Percentiles rank a stretch among this genome's conserved stretches.
Evolutionary conservation across 148 eudicot genomes (phyloP).

Genomic region (Rhododendron ferrugineum): DNA sequence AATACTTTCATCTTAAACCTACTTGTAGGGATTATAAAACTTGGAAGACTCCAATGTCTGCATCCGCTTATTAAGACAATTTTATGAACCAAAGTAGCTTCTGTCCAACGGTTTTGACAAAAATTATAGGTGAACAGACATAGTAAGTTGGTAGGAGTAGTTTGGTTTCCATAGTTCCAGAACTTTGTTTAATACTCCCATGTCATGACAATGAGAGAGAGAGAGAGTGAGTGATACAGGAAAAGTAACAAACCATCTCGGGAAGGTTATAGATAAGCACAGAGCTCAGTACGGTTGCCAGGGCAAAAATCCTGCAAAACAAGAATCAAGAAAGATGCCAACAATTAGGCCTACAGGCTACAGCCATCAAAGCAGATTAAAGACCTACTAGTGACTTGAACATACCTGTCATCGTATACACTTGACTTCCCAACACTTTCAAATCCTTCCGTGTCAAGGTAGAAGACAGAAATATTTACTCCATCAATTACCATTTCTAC

Average conservation of each 20-base stretch:
- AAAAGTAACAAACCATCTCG: conserved; percentile 48
- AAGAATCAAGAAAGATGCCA: conserved; percentile 15
- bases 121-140: neutral
- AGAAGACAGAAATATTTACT: conserved; percentile 74
- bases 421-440: conserved; percentile 98
- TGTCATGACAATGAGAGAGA: neutral
- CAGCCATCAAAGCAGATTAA: conserved; percentile 9
- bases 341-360: conserved; percentile 6
- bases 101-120: neutral
- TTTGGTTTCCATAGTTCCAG: neutral
- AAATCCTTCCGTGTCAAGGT: conserved; percentile 98
- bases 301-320: conserved; percentile 77
- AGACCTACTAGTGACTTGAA: conserved; percentile 7
- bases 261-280: conserved; percentile 94
- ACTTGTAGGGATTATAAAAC: neutral
- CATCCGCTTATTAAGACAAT: neutral
- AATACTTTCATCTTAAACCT: neutral
- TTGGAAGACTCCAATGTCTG: neutral
- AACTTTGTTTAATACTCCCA: neutral
- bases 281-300: conserved; percentile 91
- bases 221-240: neutral
- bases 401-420: conserved; percentile 92
- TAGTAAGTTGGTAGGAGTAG: neutral
- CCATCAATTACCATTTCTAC: conserved; percentile 70
- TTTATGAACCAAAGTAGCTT: neutral